Base-by-base conservation (phyloP, 495 filamentous ascomycete species). In the Choiromyces venosus region DNA sequence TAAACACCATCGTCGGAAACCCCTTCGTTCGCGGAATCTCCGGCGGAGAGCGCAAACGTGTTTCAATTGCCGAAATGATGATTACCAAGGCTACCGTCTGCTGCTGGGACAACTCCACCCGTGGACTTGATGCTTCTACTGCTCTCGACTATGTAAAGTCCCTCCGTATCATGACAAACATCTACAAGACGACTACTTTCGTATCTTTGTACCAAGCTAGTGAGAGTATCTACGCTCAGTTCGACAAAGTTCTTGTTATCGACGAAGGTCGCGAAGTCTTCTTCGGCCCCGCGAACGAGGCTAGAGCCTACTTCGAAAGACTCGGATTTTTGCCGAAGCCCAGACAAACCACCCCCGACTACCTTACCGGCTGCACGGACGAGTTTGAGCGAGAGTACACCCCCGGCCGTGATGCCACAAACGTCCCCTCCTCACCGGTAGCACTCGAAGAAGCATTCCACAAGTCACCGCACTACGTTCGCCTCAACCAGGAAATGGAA, bases 201-300 rank as follows among this genome's bases (percentile, higher is more conserved):
- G 92, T 93, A 6, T 92, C 90, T 0, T 84, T 94, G 1, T 96
- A 94, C 77, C 92, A 96, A 78, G 92, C 92, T 0, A 90, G 88
- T 4, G 91, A 96, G 81, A 91, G 87, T 75, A 96, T 96, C 68
- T 96, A 94, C 83, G 86, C 86, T 37, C 88, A 90, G 66, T 97
- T 97, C 75, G 93, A 97, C 83, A 96, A 95, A 78, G 91, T 95
- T 8, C 82, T 94, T 37, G 89, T 96, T 25, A 91, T 97, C 67
- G 91, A 96, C 72, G 86, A 87, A 38, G 93, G 93, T 21, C 87
- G 85, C 19, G 87, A 94, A 80, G 90, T 95, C 3, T 96, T 91
- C 83, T 95, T 93, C 75, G 93, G 93, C 0, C 89, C 91, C 0
- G 81, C 88, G 0, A 80, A 83, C 0, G 88, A 92, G 76, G 93